Base-by-base conservation (phyloP, 2,329 filamentous ascomycete species). In the Aspergillus melleus region DNA sequence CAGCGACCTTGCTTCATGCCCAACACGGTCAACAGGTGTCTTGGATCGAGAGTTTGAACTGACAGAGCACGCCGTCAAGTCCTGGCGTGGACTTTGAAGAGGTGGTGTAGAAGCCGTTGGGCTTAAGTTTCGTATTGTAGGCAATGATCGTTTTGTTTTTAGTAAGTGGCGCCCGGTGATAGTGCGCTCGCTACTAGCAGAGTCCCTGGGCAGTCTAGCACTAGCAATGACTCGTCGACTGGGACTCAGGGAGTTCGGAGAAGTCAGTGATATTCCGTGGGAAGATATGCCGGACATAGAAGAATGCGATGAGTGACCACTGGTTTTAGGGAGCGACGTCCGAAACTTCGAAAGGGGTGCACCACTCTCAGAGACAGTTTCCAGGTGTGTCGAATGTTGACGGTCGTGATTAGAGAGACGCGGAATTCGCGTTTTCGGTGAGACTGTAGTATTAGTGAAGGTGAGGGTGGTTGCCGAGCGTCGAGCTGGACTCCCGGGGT, bases 361-460 rank as follows among this genome's bases (percentile, higher is more conserved):
- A 54, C 92, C 92, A 65, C 88, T 92, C 77, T 98, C 94, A 44
- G 92, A 96, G 6, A 98, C 92, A 22, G 94, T 92, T 72, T 96
- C 94, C n/a, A 98, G 83, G 19, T 77, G 71, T 16, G 89, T 88
- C 11, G 90, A 90, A 66, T 87, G 85, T 5, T 88, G 85, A 55
- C 89, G 84, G 70, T 91, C 89, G 74, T 90, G 88, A 61, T 82
- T 83, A 57, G 89, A 82, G 39, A 93, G 89, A 54, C 92, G 86
- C 42, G 94, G 92, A 61, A 96, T 89, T 58, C 92, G 88, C 36
- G 92, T 95, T 36, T 71, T 66, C 5, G 76, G 69, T 26, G 79
- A 72, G 24, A 80, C 71, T n/a, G 85, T 79, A 70, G 93, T 92
- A 76, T 90, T 95, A 52, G 91, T 96, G 72, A 98, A 98, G 6